Evolutionary conservation across 371 early-diverging fungal species (phyloP).

Genomic region (Lichtheimia ornata): DNA sequence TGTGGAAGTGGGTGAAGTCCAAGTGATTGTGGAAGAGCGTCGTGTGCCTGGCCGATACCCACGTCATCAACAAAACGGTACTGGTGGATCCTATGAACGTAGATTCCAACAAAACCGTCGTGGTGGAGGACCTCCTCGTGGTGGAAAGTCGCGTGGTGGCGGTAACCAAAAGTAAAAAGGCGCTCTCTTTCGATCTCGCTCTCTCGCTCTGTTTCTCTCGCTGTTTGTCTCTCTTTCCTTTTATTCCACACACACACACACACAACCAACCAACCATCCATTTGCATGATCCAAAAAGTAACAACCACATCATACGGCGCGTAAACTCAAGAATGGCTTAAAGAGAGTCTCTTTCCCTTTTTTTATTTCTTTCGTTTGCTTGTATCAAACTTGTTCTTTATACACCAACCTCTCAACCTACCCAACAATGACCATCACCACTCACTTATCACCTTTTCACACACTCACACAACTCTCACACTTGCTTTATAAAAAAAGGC

Average conservation of each 20-base stretch:
- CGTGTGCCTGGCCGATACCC: slow-evolving; percentile 17
- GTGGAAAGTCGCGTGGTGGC: slow-evolving; percentile 20
- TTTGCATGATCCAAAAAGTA: too few species aligned
- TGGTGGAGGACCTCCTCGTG: slow-evolving; percentile 17
- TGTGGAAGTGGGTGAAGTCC: slow-evolving; percentile 21
- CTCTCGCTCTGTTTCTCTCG: background rate
- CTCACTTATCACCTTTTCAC: too few species aligned
- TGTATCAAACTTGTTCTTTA: slow-evolving; percentile 1
- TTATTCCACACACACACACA: too few species aligned
- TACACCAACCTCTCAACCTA: slow-evolving; percentile 2
- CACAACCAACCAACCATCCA: too few species aligned
- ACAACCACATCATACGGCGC: too few species aligned
- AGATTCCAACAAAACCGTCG: slow-evolving; percentile 17
- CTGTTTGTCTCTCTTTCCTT: too few species aligned
- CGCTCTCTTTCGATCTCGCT: background rate
- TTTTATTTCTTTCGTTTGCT: slow-evolving; percentile 1
- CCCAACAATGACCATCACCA: slow-evolving; percentile 3
- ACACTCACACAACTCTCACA: too few species aligned
- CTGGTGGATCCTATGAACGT: slow-evolving; percentile 16
- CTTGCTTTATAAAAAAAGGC: too few species aligned
- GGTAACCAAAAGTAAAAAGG: slow-evolving; percentile 1
- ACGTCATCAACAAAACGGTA: slow-evolving; percentile 10
- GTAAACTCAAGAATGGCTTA: too few species aligned
- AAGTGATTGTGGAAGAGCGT: slow-evolving; percentile 47
- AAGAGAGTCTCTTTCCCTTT: background rate